These are phyloP conservation scores for Aspergillus neotritici DNA, from an alignment of 2,329 filamentous ascomycete species.

Conservation along the genomic window DNA sequence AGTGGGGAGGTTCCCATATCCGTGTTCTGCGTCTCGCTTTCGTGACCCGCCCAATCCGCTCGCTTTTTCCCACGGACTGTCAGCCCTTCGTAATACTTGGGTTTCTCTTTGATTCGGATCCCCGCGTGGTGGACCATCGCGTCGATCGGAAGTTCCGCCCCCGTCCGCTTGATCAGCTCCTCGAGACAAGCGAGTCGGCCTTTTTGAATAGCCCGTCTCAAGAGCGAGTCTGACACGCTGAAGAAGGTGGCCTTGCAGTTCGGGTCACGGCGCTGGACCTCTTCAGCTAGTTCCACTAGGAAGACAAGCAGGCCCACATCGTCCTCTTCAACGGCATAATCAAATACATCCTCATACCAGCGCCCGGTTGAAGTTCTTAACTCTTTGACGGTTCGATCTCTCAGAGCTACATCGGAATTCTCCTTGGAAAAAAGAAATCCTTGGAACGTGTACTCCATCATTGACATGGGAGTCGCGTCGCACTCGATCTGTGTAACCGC, in stretches of 20 bases:
- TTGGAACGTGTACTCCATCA: slow-evolving; percentile 44
- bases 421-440: slow-evolving; percentile 21
- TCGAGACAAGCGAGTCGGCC: slow-evolving; percentile 36
- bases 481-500: slow-evolving; percentile 65
- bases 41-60: slow-evolving; percentile 61
- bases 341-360: slow-evolving; percentile 23
- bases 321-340: slow-evolving; percentile 48
- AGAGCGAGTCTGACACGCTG: slow-evolving; percentile 20
- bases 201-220: slow-evolving; percentile 40
- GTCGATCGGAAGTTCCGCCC: slow-evolving; percentile 64
- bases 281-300: slow-evolving; percentile 50
- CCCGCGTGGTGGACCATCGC: slow-evolving; percentile 62
- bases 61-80: slow-evolving; percentile 70
- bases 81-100: slow-evolving; percentile 69
- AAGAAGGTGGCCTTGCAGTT: slow-evolving; percentile 6
- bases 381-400: no score
- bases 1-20: slow-evolving; percentile 22
- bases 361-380: no score
- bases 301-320: slow-evolving; percentile 51
- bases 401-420: background rate
- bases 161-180: slow-evolving; percentile 60
- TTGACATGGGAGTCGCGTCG: slow-evolving; percentile 47
- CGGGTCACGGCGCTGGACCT: slow-evolving; percentile 11
- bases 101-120: slow-evolving; percentile 57
- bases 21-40: slow-evolving; percentile 43